phyloP scores from a whole-genome alignment of 2,329 filamentous ascomycete genomes.

The Verticillium tricorpus region DNA sequence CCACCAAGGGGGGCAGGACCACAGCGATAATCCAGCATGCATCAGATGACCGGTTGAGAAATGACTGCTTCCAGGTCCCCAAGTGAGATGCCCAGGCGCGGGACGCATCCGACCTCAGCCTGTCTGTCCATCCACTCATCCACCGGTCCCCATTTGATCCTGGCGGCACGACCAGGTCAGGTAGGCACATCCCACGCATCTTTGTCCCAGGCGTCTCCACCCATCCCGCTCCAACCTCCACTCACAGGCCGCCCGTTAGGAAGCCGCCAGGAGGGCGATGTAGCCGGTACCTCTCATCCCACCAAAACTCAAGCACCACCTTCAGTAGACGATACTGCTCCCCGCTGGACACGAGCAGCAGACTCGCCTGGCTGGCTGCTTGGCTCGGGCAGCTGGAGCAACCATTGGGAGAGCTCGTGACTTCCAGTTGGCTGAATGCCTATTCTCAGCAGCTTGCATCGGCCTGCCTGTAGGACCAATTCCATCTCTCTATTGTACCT shows the following conservation, averaged over 20 bases:
- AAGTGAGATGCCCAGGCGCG: neutral
- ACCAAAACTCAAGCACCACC: neutral
- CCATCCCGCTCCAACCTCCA: neutral
- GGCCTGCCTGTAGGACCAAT: neutral
- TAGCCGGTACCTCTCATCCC: neutral
- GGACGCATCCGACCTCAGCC: neutral
- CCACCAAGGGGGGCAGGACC: too few relatives aligned
- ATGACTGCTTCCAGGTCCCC: neutral
- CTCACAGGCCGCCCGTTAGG: neutral
- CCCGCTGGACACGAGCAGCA: neutral
- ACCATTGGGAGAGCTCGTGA: neutral
- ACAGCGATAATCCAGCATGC: neutral
- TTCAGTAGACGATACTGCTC: neutral
- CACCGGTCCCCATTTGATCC: neutral
- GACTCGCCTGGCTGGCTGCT: neutral
- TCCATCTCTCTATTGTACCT: conserved; percentile 2
- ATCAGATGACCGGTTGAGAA: neutral
- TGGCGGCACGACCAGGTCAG: neutral
- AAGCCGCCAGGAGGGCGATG: neutral
- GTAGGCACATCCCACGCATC: neutral
- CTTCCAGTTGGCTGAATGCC: neutral
- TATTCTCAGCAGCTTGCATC: neutral
- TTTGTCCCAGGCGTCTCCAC: neutral
- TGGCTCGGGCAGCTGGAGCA: neutral
- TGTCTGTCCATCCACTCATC: too few relatives aligned